A percentile compares a stretch with the other conserved stretches of the same genome.
Conservation (phyloP, 345 rosid genomes). For the Physaria fendleri region DNA sequence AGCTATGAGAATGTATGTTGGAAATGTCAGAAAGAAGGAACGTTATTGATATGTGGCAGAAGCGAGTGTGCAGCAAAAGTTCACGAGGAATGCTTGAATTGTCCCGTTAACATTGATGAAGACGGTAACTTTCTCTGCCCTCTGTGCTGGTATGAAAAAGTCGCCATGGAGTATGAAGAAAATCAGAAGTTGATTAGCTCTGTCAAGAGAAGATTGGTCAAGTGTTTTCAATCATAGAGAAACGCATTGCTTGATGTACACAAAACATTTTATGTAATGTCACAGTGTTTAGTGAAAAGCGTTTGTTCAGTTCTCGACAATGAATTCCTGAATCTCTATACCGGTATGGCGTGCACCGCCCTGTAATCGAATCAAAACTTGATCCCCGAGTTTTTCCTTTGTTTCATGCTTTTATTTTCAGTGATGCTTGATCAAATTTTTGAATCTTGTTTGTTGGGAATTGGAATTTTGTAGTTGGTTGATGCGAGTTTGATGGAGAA, state of each 20-base stretch:
- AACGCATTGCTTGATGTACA: too few species aligned
- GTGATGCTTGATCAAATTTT: too few species aligned
- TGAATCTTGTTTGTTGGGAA: background rate
- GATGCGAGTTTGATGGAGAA: constrained; percentile 3
- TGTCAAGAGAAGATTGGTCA: constrained; percentile 18
- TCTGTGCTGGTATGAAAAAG: constrained; percentile 20
- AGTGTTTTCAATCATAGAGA: too few species aligned
- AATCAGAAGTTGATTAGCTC: constrained; percentile 1
- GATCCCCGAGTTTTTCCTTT: too few species aligned
- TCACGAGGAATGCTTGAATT: constrained; percentile 22
- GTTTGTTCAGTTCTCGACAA: constrained; percentile 55
- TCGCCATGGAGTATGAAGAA: constrained; percentile 8
- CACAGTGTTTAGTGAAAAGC: background rate
- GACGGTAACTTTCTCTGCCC: constrained; percentile 18
- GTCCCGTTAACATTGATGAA: constrained; percentile 9
- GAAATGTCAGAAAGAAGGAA: constrained; percentile 26
- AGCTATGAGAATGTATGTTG: constrained; percentile 7
- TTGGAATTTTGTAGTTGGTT: constrained; percentile 3
- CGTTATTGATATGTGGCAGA: constrained; percentile 21
- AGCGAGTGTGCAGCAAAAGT: constrained; percentile 21
- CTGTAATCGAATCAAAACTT: too few species aligned
- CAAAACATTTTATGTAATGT: background rate
- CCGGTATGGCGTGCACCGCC: too few species aligned
- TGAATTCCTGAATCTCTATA: too few species aligned
- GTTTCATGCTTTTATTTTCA: background rate